A percentile compares a stretch with the other conserved stretches of the same genome.
These are phyloP conservation scores for Cutaneotrichosporon sp. DNA, from an alignment of 1,284 basidiomycete species.

Conservation along the genomic window DNA sequence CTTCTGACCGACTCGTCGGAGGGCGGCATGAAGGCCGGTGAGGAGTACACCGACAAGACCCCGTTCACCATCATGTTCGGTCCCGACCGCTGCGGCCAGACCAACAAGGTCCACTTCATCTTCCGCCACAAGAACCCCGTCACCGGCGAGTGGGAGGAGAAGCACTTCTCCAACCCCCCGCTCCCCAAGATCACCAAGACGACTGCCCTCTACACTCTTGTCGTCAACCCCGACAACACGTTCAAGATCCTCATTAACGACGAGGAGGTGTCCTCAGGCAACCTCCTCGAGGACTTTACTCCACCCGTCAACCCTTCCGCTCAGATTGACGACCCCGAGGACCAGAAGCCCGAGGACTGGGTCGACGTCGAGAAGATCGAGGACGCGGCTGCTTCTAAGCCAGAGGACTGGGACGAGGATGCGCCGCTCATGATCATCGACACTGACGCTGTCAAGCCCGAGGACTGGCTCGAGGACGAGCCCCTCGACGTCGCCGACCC, in stretches of 20 bases:
- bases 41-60: slow-evolving; percentile 95
- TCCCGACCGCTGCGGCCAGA: slow-evolving; percentile 60
- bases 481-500: slow-evolving; percentile 81
- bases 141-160: slow-evolving; percentile 92
- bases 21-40: slow-evolving; percentile 79
- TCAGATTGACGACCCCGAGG: slow-evolving; percentile 88
- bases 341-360: slow-evolving; percentile 90
- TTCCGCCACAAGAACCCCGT: slow-evolving; percentile 93
- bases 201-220: slow-evolving; percentile 88
- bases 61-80: slow-evolving; percentile 98
- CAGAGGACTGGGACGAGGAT: slow-evolving; percentile 94
- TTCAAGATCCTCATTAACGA: slow-evolving; percentile 92
- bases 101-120: slow-evolving; percentile 82
- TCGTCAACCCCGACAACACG: slow-evolving; percentile 90
- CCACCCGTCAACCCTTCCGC: slow-evolving; percentile 91
- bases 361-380: slow-evolving; percentile 83
- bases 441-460: slow-evolving; percentile 82
- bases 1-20: slow-evolving; percentile 63
- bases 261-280: slow-evolving; percentile 74
- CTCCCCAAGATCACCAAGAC: slow-evolving; percentile 82
- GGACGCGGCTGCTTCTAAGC: slow-evolving; percentile 84
- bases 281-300: slow-evolving; percentile 87
- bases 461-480: slow-evolving; percentile 93
- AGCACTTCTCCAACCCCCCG: slow-evolving; percentile 83
- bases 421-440: slow-evolving; percentile 88